Evolutionary conservation across 148 eudicot genomes (phyloP).

Genomic region (Salicornia ramosissima): DNA sequence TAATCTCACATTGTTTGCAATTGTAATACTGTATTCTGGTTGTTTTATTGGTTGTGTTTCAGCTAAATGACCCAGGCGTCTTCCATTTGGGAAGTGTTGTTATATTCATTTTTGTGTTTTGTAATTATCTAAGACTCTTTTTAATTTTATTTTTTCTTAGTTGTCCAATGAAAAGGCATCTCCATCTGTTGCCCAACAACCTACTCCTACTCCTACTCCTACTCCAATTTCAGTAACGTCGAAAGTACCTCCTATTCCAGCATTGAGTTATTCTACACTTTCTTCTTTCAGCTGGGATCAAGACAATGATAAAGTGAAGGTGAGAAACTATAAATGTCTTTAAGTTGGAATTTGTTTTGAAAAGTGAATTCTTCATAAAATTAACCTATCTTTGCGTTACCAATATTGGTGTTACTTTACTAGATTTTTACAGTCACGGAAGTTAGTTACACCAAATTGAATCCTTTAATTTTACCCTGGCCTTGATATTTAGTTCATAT

Average conservation of each 20-base stretch:
- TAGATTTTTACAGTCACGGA: neutral
- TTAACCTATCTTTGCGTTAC: neutral
- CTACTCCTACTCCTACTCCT: slow-evolving; percentile 19
- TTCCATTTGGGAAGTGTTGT: too few relatives aligned
- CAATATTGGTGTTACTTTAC: neutral
- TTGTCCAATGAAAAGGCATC: slow-evolving; percentile 41
- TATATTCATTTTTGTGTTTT: neutral
- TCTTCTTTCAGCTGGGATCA: slow-evolving; percentile 96
- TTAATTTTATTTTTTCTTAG: slow-evolving; percentile 28
- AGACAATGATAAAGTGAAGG: slow-evolving; percentile 84
- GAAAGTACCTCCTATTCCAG: slow-evolving; percentile 36
- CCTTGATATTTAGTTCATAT: neutral
- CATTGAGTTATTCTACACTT: slow-evolving; percentile 47
- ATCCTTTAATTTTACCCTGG: neutral
- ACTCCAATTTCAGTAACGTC: slow-evolving; percentile 34
- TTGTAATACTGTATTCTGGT: too few relatives aligned
- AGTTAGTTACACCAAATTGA: neutral
- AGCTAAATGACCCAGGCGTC: too few relatives aligned
- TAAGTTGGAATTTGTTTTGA: neutral
- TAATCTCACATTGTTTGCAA: too few relatives aligned
- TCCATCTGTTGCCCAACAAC: slow-evolving; percentile 27
- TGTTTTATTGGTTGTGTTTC: too few relatives aligned
- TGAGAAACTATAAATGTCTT: slow-evolving; percentile 12
- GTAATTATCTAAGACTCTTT: neutral
- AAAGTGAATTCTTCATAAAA: neutral